Conservation (phyloP, 2,329 filamentous ascomycete species). For the Stemphylium beticola region DNA sequence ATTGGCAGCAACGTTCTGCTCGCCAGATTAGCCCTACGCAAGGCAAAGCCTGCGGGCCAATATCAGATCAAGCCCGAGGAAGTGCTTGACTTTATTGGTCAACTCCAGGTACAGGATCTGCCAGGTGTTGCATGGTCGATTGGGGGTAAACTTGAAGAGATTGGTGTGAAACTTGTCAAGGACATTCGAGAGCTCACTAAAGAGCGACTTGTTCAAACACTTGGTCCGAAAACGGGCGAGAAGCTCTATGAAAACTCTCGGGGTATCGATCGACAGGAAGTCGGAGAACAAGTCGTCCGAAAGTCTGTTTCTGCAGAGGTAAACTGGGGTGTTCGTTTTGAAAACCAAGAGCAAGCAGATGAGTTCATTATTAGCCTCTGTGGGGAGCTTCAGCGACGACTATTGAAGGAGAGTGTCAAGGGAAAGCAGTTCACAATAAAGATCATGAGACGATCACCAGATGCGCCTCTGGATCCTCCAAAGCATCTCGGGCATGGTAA, state of each 20-base stretch:
- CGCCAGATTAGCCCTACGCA: slow-evolving; percentile 87
- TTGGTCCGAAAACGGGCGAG: slow-evolving; percentile 92
- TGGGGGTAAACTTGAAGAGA: slow-evolving; percentile 83
- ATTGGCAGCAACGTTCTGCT: slow-evolving; percentile 90
- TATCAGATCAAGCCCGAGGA: slow-evolving; percentile 85
- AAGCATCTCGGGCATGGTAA: slow-evolving; percentile 96
- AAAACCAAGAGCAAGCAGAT: slow-evolving; percentile 89
- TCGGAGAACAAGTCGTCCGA: slow-evolving; percentile 82
- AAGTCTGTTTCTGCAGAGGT: slow-evolving; percentile 98
- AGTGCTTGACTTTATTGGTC: slow-evolving; percentile 76
- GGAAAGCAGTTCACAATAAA: slow-evolving; percentile 91
- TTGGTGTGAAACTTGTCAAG: slow-evolving; percentile 80
- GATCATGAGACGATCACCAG: slow-evolving; percentile 84
- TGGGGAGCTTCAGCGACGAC: slow-evolving; percentile 79
- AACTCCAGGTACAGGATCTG: slow-evolving; percentile 78
- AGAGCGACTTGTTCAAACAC: slow-evolving; percentile 72
- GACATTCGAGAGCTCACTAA: slow-evolving; percentile 80
- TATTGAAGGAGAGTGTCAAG: slow-evolving; percentile 83
- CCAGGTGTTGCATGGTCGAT: slow-evolving; percentile 94
- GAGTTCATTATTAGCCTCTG: slow-evolving; percentile 88
- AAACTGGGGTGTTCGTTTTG: slow-evolving; percentile 96
- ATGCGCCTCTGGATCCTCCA: slow-evolving; percentile 87
- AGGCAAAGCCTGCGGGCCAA: slow-evolving; percentile 93
- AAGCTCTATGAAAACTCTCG: slow-evolving; percentile 89
- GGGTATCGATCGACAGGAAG: slow-evolving; percentile 83